Evolutionary conservation across 208 protist species (phyloP), one percentile per base, ranked within the genome.

Genomic region (Trypanosoma caninum): DNA sequence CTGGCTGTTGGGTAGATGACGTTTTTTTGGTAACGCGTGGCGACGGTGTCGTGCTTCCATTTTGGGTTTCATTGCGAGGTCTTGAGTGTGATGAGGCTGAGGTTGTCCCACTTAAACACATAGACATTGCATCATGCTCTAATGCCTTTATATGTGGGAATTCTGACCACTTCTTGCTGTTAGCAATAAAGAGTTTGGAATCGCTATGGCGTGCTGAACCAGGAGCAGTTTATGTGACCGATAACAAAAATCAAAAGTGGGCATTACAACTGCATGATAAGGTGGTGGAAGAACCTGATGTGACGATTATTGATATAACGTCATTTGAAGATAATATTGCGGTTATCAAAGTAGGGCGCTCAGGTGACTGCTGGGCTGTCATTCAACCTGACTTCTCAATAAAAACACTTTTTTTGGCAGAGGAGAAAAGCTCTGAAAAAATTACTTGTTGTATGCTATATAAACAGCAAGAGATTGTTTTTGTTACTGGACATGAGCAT

Each of bases 401-500:
- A 30, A 40, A 35, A 59, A 59, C 35, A 25, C 2, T 64, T 30
- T 37, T 64, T 54, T 57, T 71, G 35, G 65, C 57, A 16, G 11
- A 45, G 38, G 65, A 71, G 50, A 23, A 53, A 4, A 52, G 59
- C 52, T 18, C 65, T 22, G 56, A 64, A 37, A 44, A 50, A 41
- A 41, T 71, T 9, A 54, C 65, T 45, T 52, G 30, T 51, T 71
- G 57, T 37, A 47, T 71, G 28, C 42, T 64, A n/a, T 71, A 65
- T 48, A 55, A 58, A 23, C 9, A 27, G 28, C 28, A 50, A 38
- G 45, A 63, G 42, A 56, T 31, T 30, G 45, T 64, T 64, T 71
- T 71, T 57, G 57, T 71, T 0, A 64, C 37, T 1, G 65, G 65
- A 41, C 30, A 71, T 59, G 13, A 53, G 41, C 28, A 71, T 51